Base-by-base conservation (phyloP, 768 basidiomycete species). In the Rhodotorula diobovata region DNA sequence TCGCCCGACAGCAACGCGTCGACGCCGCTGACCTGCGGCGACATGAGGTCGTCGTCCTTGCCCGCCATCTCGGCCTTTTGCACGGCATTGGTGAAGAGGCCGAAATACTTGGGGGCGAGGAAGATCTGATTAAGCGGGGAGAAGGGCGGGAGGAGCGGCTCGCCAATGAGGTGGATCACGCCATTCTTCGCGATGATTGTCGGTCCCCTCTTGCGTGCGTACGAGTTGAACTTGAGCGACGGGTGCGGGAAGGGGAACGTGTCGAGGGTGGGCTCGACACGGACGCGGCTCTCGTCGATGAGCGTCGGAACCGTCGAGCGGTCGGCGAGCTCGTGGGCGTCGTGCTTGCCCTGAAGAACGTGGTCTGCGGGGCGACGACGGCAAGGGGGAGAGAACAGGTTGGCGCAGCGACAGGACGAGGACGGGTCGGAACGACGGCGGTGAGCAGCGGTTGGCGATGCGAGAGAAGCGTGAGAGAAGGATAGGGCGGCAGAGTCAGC, bases 111-210 rank as follows among this genome's bases (percentile, higher is more conserved):
- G 21, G 81, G 81, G 77, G 81, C 80, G 35, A 80, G 63, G 79
- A 81, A 81, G 43, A 78, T 72, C 41, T 75, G 71, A 48, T 81
- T 79, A 58, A 83, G 73, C 43, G 81, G 76, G 0, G 77, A 75
- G 32, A 79, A 77, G 23, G 82, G 81, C 18, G 81, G 81, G 51
- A 81, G 61, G 28, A 82, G 77, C 0, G 81, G 76, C 2, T 56
- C 75, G 30, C 65, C 67, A 78, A 82, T 51, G 37, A 79, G 76
- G 76, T 80, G 79, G 48, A 81, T 72, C 73, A 77, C 51, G 50
- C 82, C 82, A 72, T 83, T 83, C 74, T 77, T 76, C 50, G 81
- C 81, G 61, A 80, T 78, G 68, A 78, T 77, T 62, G 80, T 78
- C 37, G 78, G 62, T 7, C 78, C 78, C 11, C 71, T 59, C 53